Conservation (phyloP, 768 basidiomycete genomes). For the Pisolithus microcarpus region DNA sequence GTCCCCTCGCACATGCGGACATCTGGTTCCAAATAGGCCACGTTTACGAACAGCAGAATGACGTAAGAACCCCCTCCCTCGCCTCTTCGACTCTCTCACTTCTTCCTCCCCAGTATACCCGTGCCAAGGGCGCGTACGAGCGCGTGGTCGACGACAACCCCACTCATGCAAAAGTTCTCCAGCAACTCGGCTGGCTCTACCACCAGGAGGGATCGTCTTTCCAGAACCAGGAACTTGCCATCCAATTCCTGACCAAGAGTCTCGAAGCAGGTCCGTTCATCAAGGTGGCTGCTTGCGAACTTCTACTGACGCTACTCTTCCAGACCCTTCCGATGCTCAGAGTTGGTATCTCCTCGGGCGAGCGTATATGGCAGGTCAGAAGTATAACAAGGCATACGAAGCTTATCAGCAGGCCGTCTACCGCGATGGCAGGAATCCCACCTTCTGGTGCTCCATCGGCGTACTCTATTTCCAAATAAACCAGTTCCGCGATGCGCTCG, state of each 20-base stretch:
- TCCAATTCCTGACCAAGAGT: constrained; percentile 88
- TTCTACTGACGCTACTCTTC: constrained; percentile 1
- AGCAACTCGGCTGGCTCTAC: constrained; percentile 96
- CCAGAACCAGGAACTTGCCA: constrained; percentile 92
- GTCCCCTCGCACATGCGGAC: constrained; percentile 91
- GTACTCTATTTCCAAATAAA: constrained; percentile 99
- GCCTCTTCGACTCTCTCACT: constrained; percentile 8
- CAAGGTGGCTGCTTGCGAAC: background rate
- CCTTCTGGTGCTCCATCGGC: constrained; percentile 99
- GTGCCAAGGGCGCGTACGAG: constrained; percentile 93
- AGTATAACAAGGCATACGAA: constrained; percentile 99
- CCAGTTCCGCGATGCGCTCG: constrained; percentile 96
- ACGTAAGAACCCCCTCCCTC: constrained; percentile 46
- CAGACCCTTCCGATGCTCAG: constrained; percentile 94
- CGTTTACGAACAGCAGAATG: constrained; percentile 95
- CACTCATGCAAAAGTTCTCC: constrained; percentile 91
- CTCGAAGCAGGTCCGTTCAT: constrained; percentile 78
- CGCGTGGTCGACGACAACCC: constrained; percentile 92
- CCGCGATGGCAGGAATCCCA: constrained; percentile 96
- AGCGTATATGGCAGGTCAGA: constrained; percentile 97
- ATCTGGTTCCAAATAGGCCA: constrained; percentile 99
- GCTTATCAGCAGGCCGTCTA: constrained; percentile 99
- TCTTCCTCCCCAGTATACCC: constrained; percentile 53
- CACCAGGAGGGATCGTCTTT: constrained; percentile 93
- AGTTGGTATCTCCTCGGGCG: constrained; percentile 99